Base-by-base conservation (phyloP, 2,329 filamentous ascomycete genomes). In the Fusarium subglutinans region DNA sequence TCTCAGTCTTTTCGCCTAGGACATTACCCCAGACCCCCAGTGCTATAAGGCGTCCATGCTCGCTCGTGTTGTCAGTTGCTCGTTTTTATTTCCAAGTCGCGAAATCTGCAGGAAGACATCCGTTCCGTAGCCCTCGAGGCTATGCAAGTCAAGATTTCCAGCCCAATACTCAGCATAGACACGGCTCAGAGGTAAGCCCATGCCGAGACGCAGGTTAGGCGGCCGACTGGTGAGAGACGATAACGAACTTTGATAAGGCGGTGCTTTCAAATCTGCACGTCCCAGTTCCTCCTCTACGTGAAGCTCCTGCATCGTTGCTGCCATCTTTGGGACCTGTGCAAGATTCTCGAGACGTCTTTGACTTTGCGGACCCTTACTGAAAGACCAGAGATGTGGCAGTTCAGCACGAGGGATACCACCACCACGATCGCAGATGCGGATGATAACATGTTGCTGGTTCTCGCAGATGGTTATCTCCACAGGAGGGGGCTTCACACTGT, bases 101-200 rank as follows among this genome's bases (percentile, higher is more conserved):
- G 94, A 97, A 69, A 99, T 98, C 81, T 98, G 95, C 72, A 99
- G 84, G 80, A 99, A 99, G 1, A 94, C 95, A 84, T 99, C 96
- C 12, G 97, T 94, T 20, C 96, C 96, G 81, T 98, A 98, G 2
- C 96, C 97, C 80, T 98, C 96, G 13, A 99, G 85, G 79, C 93
- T 98, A 81, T 98, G 96, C 66, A 98, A 83, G 78, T 98, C 93
- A 14, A 99, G 85, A 77, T 90, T 96, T 30, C 96, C 96, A 6
- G 96, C 96, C 96, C 96, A 99, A 82, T 98, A 98, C 83, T 98
- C 96, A 35, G 96, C 95, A 82, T 98, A 99, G 6, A 98, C 94
- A 70, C 94, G 90, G 78, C 95, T 98, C 84, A 99, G 91, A 1
- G 96, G 96, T 58, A 99, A 83, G 3, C 96, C 96, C 88, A 99